Percentiles rank a stretch among this genome's conserved stretches.
phyloP scores from a whole-genome alignment of 257 asterid genomes.

The Cinchona pubescens region DNA sequence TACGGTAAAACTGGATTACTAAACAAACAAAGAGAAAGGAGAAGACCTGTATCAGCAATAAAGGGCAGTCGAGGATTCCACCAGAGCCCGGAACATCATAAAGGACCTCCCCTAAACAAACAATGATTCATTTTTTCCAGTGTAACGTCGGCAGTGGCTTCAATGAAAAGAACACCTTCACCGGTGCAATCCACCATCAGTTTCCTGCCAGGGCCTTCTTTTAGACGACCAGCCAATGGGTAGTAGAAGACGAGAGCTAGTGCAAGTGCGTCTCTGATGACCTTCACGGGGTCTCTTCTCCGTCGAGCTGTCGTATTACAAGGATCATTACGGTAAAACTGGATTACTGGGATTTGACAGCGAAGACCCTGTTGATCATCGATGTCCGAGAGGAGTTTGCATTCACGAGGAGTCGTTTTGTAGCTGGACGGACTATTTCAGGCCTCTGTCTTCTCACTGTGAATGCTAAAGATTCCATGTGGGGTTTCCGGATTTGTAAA shows the following conservation, averaged over 20 bases:
- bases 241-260: constrained; percentile 58
- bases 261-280: constrained; percentile 50
- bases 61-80: constrained; percentile 42
- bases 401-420: constrained; percentile 49
- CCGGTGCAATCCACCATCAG: constrained; percentile 75
- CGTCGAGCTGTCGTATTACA: too few species aligned
- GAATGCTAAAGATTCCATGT: constrained; percentile 32
- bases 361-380: constrained; percentile 69
- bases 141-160: constrained; percentile 57
- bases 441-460: constrained; percentile 39
- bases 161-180: constrained; percentile 59
- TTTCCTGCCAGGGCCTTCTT: constrained; percentile 47
- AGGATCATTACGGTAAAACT: constrained; percentile 50
- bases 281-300: constrained; percentile 44
- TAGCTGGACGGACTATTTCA: constrained; percentile 54
- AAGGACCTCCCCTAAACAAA: constrained; percentile 72
- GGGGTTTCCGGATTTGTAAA: too few species aligned
- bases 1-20: too few species aligned
- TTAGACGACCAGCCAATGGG: constrained; percentile 70
- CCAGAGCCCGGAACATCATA: constrained; percentile 50
- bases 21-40: not conserved
- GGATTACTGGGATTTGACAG: constrained; percentile 54
- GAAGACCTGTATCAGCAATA: constrained; percentile 60
- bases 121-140: constrained; percentile 38
- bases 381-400: constrained; percentile 56